Percentiles rank a stretch among this genome's conserved stretches.
Conservation (phyloP, 2,329 filamentous ascomycete species). For the Sclerotinia subarctica region DNA sequence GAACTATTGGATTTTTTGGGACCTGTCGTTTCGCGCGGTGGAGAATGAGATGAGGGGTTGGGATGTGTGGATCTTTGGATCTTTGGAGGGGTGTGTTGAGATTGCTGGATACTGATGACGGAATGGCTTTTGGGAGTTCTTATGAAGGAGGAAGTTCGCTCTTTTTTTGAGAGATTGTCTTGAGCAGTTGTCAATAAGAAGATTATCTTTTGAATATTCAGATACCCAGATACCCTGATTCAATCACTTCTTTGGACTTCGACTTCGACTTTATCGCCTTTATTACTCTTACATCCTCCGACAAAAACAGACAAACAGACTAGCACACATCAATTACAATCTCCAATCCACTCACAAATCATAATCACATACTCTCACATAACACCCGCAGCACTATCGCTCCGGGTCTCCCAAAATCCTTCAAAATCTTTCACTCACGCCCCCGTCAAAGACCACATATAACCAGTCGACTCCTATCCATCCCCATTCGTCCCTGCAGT, state of each 20-base stretch:
- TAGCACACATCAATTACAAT: neutral
- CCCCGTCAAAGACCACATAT: conserved; percentile 16
- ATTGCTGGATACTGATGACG: conserved; percentile 7
- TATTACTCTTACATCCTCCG: neutral
- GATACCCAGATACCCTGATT: conserved; percentile 13
- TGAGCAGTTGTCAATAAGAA: conserved; percentile 6
- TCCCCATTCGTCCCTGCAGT: neutral
- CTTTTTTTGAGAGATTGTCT: conserved; percentile 4
- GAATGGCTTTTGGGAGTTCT: conserved; percentile 1
- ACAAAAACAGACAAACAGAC: neutral
- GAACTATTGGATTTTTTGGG: neutral
- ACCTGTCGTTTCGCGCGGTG: neutral
- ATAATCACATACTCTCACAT: conserved; percentile 17
- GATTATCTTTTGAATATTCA: conserved; percentile 1
- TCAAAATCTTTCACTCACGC: conserved; percentile 19
- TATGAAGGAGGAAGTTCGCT: conserved; percentile 19
- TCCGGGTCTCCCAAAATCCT: neutral
- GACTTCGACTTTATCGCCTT: neutral
- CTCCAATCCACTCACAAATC: neutral
- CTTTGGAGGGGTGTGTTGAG: neutral
- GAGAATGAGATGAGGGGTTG: conserved; percentile 10
- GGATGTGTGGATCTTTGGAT: neutral
- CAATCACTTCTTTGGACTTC: neutral
- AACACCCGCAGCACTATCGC: neutral
- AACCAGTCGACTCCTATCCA: conserved; percentile 11